Evolutionary conservation across 768 basidiomycete genomes (phyloP), one percentile per base, ranked within the genome.

Genomic region (Candolleomyces eurysporus): DNA sequence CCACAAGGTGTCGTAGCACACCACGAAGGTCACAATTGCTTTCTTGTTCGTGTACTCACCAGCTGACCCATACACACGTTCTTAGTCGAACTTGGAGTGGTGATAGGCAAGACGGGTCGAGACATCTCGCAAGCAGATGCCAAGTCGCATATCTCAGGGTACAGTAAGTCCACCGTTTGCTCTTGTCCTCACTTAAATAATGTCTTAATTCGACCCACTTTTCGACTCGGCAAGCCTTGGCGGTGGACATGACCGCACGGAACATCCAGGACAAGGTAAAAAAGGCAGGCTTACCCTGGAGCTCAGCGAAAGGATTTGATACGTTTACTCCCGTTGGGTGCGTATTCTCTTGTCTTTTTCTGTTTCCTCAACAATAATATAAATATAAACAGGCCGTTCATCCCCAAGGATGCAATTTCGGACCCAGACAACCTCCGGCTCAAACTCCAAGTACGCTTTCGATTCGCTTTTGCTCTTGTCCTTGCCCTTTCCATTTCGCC

Each of bases 221-320:
- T 26, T 30, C 49, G 14, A 21, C 49, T 51, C 52, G 42, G 62
- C 58, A 65, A 97, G 95, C 94, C 52, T 78, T 98, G 63, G 94
- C 94, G 4, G 90, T 98, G 58, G 96, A 98, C 71, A 91, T 98
- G 89, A 98, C 97, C 1, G 97, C 90, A 7, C 85, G 97, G 14
- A 98, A 98, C 76, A 76, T 98, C 70, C 97, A 99, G 73, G 91
- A 97, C 59, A 87, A 86, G 52, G 92, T 92, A 53, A 96, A 96
- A 78, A 91, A 90, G 69, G 88, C 87, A 54, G 94, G 97, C 10
- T 82, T 98, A n/a, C 97, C 97, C 1, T 99, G 97, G 97, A 87
- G 89, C n/a, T 83, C 95, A 11, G 92, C 89, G 2, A 98, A 99
- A 74, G 96, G 96, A 2, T 97, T 98, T 66, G 96, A 99, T 72